Conservation (phyloP, 371 early-diverging fungal species). For the Mycotypha africana region DNA sequence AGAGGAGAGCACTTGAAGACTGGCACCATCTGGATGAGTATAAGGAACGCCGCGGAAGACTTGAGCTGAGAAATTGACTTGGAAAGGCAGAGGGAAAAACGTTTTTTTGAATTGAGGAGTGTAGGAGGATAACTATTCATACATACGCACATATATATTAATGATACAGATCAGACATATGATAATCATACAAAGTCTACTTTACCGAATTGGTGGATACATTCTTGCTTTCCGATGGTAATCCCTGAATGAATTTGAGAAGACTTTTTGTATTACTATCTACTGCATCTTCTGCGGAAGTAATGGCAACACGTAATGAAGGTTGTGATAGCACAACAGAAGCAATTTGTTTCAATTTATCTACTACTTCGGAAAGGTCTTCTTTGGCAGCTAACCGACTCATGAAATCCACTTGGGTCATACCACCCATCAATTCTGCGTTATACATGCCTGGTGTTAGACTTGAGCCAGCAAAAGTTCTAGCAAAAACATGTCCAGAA, state of each 20-base stretch:
- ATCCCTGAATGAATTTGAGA: constrained; percentile 43
- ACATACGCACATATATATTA: too few relatives aligned
- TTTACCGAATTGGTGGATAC: constrained; percentile 15
- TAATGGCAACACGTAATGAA: constrained; percentile 63
- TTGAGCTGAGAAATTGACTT: constrained; percentile 81
- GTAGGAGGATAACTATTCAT: constrained; percentile 11
- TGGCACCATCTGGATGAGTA: constrained; percentile 74
- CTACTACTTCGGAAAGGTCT: constrained; percentile 55
- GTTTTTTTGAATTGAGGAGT: constrained; percentile 34
- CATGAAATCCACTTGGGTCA: constrained; percentile 80
- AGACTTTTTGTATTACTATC: constrained; percentile 54
- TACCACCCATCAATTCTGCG: constrained; percentile 66
- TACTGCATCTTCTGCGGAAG: constrained; percentile 58
- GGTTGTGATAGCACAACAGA: constrained; percentile 49
- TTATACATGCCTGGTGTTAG: constrained; percentile 56
- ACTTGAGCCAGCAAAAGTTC: constrained; percentile 63
- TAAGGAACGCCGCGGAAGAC: constrained; percentile 78
- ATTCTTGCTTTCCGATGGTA: constrained; percentile 27
- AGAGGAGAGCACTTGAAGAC: constrained; percentile 73
- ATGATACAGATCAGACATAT: too few relatives aligned
- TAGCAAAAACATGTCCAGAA: constrained; percentile 82
- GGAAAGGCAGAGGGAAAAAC: constrained; percentile 74
- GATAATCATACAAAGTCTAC: not conserved
- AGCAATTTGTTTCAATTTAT: constrained; percentile 58
- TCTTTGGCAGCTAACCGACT: constrained; percentile 56